phyloP scores from a whole-genome alignment of 352 stramenopile species.

The Globisporangium camurandrum region DNA sequence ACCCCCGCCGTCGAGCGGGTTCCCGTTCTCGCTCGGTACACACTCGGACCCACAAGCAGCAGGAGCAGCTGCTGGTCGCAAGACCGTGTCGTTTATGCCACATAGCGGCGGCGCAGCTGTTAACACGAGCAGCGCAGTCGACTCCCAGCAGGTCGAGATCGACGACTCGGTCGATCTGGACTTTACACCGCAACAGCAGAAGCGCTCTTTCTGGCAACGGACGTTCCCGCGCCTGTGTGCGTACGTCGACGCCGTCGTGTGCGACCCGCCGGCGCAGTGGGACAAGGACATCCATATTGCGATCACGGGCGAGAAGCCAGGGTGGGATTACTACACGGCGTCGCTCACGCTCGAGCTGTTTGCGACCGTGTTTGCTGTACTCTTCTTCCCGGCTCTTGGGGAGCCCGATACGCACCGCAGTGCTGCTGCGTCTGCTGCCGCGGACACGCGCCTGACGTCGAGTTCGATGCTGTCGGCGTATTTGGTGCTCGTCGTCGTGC shows the following conservation, averaged over 20 bases:
- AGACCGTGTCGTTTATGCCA: conserved; percentile 12
- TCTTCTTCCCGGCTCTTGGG: conserved; percentile 73
- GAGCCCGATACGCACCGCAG: conserved; percentile 38
- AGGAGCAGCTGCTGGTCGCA: too few relatives aligned
- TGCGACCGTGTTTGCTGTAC: conserved; percentile 55
- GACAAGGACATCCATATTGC: conserved; percentile 83
- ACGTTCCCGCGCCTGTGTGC: conserved; percentile 32
- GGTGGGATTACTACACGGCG: conserved; percentile 63
- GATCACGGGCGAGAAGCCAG: conserved; percentile 70
- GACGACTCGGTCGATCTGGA: conserved; percentile 35
- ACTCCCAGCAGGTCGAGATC: conserved; percentile 62
- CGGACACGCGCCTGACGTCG: conserved; percentile 49
- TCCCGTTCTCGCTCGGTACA: conserved; percentile 1
- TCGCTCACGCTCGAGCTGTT: conserved; percentile 63
- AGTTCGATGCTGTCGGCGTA: conserved; percentile 82
- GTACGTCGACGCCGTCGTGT: conserved; percentile 67
- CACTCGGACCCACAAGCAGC: conserved; percentile 3
- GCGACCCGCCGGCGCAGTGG: conserved; percentile 59
- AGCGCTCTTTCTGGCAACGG: conserved; percentile 45
- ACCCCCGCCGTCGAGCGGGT: conserved; percentile 8
- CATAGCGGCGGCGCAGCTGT: too few relatives aligned
- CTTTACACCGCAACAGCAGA: conserved; percentile 35
- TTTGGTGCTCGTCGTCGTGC: conserved; percentile 73
- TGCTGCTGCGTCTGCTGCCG: conserved; percentile 25
- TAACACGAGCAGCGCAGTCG: conserved; percentile 14